Conservation (phyloP, 2,329 filamentous ascomycete species). For the Fusarium drepaniforme region DNA sequence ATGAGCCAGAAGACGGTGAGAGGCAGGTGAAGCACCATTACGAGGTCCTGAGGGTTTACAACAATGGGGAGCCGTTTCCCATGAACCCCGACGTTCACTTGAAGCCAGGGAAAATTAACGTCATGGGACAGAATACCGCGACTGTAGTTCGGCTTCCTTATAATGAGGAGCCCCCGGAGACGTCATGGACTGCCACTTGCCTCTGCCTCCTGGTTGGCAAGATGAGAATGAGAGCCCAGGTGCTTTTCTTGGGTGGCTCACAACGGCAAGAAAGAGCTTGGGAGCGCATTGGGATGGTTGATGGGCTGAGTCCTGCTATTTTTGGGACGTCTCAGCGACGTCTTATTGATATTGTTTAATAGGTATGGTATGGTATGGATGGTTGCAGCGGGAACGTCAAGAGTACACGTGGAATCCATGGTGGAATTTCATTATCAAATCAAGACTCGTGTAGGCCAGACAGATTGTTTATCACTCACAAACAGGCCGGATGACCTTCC, state of each 20-base stretch:
- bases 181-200: background rate
- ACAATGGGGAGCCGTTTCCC: background rate
- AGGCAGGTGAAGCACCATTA: background rate
- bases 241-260: background rate
- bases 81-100: constrained; percentile 3
- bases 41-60: background rate
- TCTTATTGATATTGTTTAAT: background rate
- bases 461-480: background rate
- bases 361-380: background rate
- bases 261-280: background rate
- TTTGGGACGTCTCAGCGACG: background rate
- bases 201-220: background rate
- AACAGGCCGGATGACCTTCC: background rate
- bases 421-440: background rate
- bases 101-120: background rate
- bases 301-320: background rate
- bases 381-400: background rate
- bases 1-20: background rate
- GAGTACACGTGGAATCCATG: background rate
- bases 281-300: background rate
- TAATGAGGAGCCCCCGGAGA: background rate
- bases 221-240: background rate
- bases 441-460: background rate
- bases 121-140: background rate
- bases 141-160: background rate